A percentile compares a stretch with the other conserved stretches of the same genome.
Conservation (phyloP, 805 yeast genomes). For the Hemisphaericaspora nanyangensis region DNA sequence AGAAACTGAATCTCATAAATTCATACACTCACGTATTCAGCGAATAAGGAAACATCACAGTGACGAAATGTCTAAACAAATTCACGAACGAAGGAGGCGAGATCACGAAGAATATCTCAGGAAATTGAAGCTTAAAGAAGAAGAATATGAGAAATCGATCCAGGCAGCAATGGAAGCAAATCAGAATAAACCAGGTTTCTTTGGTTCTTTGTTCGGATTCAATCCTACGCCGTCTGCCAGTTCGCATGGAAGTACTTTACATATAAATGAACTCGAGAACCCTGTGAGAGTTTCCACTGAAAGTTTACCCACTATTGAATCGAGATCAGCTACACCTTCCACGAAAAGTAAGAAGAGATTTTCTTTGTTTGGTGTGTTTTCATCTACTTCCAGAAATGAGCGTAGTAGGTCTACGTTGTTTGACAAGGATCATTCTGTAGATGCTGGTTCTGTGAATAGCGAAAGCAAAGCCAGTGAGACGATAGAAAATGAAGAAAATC, state of each 20-base stretch:
- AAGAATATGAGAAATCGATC: constrained; percentile 20
- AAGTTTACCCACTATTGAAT: constrained; percentile 2
- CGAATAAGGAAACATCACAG: constrained; percentile 35
- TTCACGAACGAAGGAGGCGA: constrained; percentile 34
- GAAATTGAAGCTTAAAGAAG: constrained; percentile 34
- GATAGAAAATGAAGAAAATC: background rate
- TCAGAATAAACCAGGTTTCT: background rate
- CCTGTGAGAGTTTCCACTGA: constrained; percentile 2
- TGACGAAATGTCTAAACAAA: constrained; percentile 31
- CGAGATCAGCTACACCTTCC: constrained; percentile 1
- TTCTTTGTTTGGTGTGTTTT: constrained; percentile 2
- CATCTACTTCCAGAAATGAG: constrained; percentile 1
- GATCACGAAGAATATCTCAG: constrained; percentile 37
- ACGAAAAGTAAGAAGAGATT: background rate
- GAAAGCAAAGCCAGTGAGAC: background rate
- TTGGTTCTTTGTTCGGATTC: background rate
- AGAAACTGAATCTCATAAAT: constrained; percentile 34
- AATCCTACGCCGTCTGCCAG: background rate
- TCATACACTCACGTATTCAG: constrained; percentile 37
- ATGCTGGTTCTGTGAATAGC: no score
- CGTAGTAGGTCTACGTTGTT: constrained; percentile 3
- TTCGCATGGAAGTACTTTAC: background rate
- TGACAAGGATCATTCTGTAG: no score
- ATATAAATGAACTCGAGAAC: background rate
- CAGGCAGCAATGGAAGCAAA: background rate